A percentile compares a stretch with the other conserved stretches of the same genome.
Conservation (phyloP, 2,329 filamentous ascomycete genomes). For the Colletotrichum gloeosporioides region DNA sequence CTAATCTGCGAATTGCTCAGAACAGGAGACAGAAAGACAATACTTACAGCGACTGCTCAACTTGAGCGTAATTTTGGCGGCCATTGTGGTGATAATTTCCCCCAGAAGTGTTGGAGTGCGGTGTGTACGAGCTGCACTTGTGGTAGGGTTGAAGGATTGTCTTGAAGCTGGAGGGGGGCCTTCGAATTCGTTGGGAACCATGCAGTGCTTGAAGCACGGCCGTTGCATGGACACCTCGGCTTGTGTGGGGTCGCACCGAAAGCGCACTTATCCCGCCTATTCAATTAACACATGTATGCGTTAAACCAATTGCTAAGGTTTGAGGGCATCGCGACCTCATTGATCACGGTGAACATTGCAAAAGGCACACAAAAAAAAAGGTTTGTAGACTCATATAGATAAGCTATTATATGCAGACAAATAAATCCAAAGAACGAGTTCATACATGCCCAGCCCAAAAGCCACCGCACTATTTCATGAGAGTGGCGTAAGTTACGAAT, state of each 20-base stretch:
- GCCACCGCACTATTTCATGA: background rate
- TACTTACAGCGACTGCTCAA: constrained; percentile 46
- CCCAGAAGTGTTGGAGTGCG: background rate
- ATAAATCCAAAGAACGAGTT: background rate
- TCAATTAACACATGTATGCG: background rate
- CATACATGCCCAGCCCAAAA: background rate
- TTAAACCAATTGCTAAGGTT: background rate
- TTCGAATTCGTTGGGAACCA: background rate
- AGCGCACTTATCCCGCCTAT: background rate
- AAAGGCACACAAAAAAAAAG: background rate
- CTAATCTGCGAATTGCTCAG: background rate
- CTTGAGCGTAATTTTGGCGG: constrained; percentile 41
- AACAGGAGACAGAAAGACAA: background rate
- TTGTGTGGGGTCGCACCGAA: background rate
- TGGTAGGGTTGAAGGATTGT: background rate
- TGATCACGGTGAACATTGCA: background rate
- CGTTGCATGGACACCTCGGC: background rate
- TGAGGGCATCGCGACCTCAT: background rate
- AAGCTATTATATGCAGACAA: background rate
- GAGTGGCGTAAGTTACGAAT: background rate
- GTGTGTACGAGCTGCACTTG: background rate
- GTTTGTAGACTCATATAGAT: background rate
- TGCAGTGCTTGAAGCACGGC: constrained; percentile 15
- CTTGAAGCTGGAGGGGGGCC: background rate
- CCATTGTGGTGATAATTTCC: constrained; percentile 28